phyloP scores from a whole-genome alignment of 1,139 yeast genomes.

The Scheffersomyces stambukii region DNA sequence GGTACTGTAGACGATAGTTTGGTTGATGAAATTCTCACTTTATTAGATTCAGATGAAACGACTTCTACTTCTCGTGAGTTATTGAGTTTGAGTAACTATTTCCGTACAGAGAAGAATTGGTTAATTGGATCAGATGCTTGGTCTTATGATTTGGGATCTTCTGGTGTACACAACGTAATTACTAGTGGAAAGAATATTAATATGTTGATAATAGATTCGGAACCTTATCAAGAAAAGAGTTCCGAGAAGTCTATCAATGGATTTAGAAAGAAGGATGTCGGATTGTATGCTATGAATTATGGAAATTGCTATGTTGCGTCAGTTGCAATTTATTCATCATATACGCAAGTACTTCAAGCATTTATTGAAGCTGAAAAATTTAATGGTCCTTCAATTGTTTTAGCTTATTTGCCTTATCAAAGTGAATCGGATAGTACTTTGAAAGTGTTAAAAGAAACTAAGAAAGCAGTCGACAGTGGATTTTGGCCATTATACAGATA shows the following conservation, averaged over 20 bases:
- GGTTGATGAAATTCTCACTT: slow-evolving; percentile 32
- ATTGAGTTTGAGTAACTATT: slow-evolving; percentile 41
- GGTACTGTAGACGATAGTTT: slow-evolving; percentile 22
- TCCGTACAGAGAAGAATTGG: slow-evolving; percentile 62
- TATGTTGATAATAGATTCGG: slow-evolving; percentile 86
- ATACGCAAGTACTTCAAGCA: slow-evolving; percentile 89
- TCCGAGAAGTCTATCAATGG: slow-evolving; percentile 21
- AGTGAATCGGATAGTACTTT: slow-evolving; percentile 67
- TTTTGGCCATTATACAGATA: slow-evolving; percentile 94
- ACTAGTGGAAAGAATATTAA: slow-evolving; percentile 76
- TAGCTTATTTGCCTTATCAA: slow-evolving; percentile 83
- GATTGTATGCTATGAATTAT: slow-evolving; percentile 92
- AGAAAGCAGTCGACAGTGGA: slow-evolving; percentile 86
- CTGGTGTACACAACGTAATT: slow-evolving; percentile 85
- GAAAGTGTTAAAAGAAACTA: slow-evolving; percentile 78
- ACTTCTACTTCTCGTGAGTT: slow-evolving; percentile 39
- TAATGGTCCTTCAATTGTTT: slow-evolving; percentile 85
- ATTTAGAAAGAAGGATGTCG: slow-evolving; percentile 84
- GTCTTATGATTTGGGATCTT: slow-evolving; percentile 89
- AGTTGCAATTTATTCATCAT: slow-evolving; percentile 88
- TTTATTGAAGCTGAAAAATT: slow-evolving; percentile 83
- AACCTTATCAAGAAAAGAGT: slow-evolving; percentile 56
- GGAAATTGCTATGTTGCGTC: slow-evolving; percentile 91
- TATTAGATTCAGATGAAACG: slow-evolving; percentile 39
- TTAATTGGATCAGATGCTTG: slow-evolving; percentile 91